Conservation (phyloP, 148 eudicot species). For the Nepenthes mirabilis region DNA sequence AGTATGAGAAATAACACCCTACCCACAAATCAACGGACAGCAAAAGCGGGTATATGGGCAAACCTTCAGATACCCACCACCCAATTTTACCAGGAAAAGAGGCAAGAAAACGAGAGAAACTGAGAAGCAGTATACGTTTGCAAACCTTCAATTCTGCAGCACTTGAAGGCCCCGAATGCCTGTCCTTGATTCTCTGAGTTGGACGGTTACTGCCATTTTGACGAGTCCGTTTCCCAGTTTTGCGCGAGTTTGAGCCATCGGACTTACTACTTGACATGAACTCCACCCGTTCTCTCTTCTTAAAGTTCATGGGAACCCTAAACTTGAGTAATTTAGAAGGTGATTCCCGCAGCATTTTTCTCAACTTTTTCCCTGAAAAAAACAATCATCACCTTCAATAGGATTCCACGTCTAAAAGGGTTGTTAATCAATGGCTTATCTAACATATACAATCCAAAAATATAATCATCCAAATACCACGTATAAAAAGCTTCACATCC, state of each 20-base stretch:
- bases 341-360: constrained; percentile 22
- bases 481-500: no score
- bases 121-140: background rate
- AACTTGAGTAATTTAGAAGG: constrained; percentile 27
- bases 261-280: constrained; percentile 22
- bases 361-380: constrained; percentile 26
- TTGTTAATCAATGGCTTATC: background rate
- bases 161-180: constrained; percentile 28
- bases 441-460: background rate
- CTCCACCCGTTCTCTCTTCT: constrained; percentile 27
- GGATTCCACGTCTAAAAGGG: background rate
- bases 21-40: background rate
- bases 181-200: constrained; percentile 31
- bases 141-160: constrained; percentile 27
- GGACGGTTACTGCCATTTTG: constrained; percentile 23
- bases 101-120: background rate
- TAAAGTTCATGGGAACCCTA: constrained; percentile 1
- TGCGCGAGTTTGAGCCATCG: constrained; percentile 24
- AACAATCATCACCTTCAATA: constrained; percentile 2
- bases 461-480: no score
- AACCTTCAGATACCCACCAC: no score
- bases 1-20: no score
- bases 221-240: constrained; percentile 22
- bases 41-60: background rate
- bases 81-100: no score